Base-by-base conservation (phyloP, 169 alveolate genomes). In the Plasmodium yoelii region DNA sequence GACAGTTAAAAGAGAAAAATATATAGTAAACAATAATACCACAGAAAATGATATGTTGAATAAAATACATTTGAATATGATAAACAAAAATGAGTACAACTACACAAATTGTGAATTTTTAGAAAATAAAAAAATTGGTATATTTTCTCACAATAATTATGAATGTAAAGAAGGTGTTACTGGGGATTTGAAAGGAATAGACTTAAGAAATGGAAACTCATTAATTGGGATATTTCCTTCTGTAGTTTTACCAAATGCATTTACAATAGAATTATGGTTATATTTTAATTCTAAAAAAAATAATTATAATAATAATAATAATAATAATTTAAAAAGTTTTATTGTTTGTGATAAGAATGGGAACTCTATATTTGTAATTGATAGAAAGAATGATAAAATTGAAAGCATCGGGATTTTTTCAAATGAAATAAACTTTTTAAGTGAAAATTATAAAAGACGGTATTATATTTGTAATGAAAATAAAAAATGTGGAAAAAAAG, bases 161-260 rank as follows among this genome's bases (percentile, higher is more conserved):
- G 71, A 67, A 47, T 26, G 69, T n/a, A 24, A 68, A 26, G 63
- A 53, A 19, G 90, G 90, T 6, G 60, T 80, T 65, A 80, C 90
- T 9, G 90, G 90, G 8, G 90, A 80, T 39, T 55, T 80, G 53
- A 80, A 80, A 24, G 90, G 90, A 55, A 51, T 80, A 49, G 68
- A 80, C 47, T 67, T 80, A 26, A 26, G 22, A 39, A 47, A 67
- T 39, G 24, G 39, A 34, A 80, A 67, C 28, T 55, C 90, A 8
- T 46, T 68, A 80, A 47, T 80, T 22, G 53, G 65, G 5, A 39
- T 80, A 47, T 55, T 22, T 22, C 90, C 90, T 12, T 26, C 82
- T 4, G 47, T 80, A 8, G 7, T 55, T 46, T 65, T 80, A 4
- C 90, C 90, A 5, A 51, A 22, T 22, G 53, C 28, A 47, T 80